A percentile compares a stretch with the other conserved stretches of the same genome.
phyloP scores from a whole-genome alignment of 371 early-diverging fungal species.

The Cokeromyces recurvatus region DNA sequence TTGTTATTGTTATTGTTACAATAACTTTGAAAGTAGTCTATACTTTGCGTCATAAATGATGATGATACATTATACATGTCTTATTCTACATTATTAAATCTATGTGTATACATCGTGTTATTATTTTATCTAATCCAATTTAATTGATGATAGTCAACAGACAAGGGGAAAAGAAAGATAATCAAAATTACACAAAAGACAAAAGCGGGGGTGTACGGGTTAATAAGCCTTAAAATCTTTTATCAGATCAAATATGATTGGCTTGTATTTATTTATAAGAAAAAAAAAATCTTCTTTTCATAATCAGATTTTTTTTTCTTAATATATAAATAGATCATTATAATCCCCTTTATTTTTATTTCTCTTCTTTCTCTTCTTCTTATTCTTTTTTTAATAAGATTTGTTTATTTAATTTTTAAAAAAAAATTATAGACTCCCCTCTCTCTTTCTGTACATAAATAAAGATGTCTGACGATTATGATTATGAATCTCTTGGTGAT shows the following conservation, averaged over 20 bases:
- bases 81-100: no score
- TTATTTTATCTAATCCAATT: no score
- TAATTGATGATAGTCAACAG: no score
- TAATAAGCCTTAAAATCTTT: no score
- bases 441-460: constrained; percentile 2
- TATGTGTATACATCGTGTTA: no score
- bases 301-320: constrained; percentile 17
- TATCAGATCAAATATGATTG: constrained; percentile 17
- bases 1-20: no score
- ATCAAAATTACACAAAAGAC: no score
- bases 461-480: constrained; percentile 50
- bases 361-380: constrained; percentile 6
- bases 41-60: no score
- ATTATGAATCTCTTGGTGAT: constrained; percentile 89
- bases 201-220: no score
- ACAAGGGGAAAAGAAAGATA: no score
- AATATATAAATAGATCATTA: not conserved
- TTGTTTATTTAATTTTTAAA: not conserved
- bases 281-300: constrained; percentile 6
- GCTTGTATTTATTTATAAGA: not conserved
- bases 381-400: constrained; percentile 2
- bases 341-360: not conserved
- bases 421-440: constrained; percentile 3
- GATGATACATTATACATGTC: no score
- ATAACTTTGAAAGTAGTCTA: no score